These are phyloP conservation scores for Lasiosphaeriaceae sp. DNA, from an alignment of 495 filamentous ascomycete species.

Conservation along the genomic window DNA sequence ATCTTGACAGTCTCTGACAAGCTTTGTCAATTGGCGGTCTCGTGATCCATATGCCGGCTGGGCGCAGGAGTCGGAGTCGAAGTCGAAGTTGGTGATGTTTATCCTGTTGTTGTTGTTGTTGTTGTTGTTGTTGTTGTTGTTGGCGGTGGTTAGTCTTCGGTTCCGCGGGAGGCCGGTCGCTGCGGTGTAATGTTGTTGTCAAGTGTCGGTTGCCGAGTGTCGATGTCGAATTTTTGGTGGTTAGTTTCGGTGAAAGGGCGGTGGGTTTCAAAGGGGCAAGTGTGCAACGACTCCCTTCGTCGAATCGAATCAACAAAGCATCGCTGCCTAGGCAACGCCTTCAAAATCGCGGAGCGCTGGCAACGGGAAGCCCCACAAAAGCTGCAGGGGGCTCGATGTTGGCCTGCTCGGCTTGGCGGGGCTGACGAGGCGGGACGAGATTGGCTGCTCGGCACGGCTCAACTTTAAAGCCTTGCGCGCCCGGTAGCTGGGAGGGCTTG, in stretches of 20 bases:
- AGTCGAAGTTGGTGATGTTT: constrained; percentile 2
- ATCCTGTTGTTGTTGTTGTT: constrained; percentile 8
- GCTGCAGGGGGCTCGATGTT: constrained; percentile 13
- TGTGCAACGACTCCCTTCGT: no score
- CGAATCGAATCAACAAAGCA: constrained; percentile 14
- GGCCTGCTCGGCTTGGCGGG: no score
- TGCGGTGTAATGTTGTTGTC: not conserved
- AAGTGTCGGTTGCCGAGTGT: no score
- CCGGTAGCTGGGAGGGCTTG: not conserved
- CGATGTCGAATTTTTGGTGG: not conserved
- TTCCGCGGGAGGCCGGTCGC: not conserved
- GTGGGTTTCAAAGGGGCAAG: not conserved
- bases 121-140: not conserved
- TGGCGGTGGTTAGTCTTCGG: not conserved
- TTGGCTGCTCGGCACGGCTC: not conserved
- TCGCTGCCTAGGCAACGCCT: constrained; percentile 26
- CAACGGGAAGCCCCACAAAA: constrained; percentile 5
- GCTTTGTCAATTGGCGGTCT: constrained; percentile 15
- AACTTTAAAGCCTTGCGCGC: not conserved
- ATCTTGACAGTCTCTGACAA: constrained; percentile 11
- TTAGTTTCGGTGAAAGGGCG: not conserved
- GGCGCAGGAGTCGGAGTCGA: not conserved
- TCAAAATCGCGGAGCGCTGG: constrained; percentile 3
- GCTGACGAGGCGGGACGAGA: not conserved
- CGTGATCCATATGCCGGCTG: constrained; percentile 13